Base-by-base conservation (phyloP, 495 filamentous ascomycete genomes). In the Neurospora sp. region DNA sequence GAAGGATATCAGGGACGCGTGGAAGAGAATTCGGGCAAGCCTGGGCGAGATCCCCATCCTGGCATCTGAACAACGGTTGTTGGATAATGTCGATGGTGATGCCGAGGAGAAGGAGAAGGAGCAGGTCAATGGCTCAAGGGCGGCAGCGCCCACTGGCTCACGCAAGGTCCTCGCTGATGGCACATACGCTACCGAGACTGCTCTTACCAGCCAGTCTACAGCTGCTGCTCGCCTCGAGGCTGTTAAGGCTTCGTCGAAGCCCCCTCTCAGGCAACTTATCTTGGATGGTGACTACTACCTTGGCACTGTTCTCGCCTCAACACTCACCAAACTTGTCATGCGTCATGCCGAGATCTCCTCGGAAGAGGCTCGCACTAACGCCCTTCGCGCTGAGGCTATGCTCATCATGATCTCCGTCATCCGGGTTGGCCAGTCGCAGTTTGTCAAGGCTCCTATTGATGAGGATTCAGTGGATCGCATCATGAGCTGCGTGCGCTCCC, bases 361-460 rank as follows among this genome's bases (percentile, higher is more conserved):
- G 31, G 96, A 98, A 76, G 82, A 84, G 37, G 91, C 92, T 40
- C 91, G 96, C 22, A 98, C 94, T 16, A 98, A 98, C 78, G 94
- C 95, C 41, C 88, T 99, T 5, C 91, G 93, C 35, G 96, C 96
- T 4, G 96, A 99, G 83, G 96, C 96, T 39, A 99, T 98, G 96
- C 87, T 98, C 59, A 98, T 98, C 80, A 97, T 99, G 94, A 97
- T 98, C 75, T 97, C 94, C 22, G 96, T 99, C 77, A 92, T 98
- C 75, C 93, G 96, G 74, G 96, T 97, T 73, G 96, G 96, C 14
- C 96, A 99, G 82, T 97, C 94, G 9, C 93, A 96, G 76, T 99
- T 99, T 73, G 96, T 97, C 78, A 98, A 98, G 83, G 92, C 93
- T 8, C 93, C 94, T 3, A 98, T 99, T 73, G 96, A 99, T 77